Evolutionary conservation across 139 green algal species (phyloP), one percentile per base, ranked within the genome.

Genomic region (Coelastrella sp.): DNA sequence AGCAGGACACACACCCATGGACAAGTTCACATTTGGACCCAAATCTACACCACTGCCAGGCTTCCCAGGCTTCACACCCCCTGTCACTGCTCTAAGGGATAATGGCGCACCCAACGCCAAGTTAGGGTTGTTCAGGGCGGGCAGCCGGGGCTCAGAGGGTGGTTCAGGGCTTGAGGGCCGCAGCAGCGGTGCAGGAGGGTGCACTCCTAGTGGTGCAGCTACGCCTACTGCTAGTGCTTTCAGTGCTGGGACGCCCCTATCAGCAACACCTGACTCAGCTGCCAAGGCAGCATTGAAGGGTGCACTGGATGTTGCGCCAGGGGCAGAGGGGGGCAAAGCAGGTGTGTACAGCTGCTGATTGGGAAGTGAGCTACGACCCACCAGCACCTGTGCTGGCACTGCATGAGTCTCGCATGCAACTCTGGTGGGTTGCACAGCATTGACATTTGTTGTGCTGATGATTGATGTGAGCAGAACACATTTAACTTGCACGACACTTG

Each of bases 1-100:
- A 22, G 83, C 83, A 23, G 83, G 83, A 19, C 68, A 80, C 83
- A 88, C 83, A 6, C 83, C 83, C 17, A 88, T 88, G 83, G 68
- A 88, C 20, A 56, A 68, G 8, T 88, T 88, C 68, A 80, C 60
- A 47, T 88, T 66, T 57, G 68, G 83, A 20, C 14, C 20, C 66
- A 80, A 88, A 54, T 20, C 83, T 14, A 88, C 83, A 11, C 83
- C 83, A 10, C 66, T 54, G 66, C 83, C 77, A 3, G 85, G 85
- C 85, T 90, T 90, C 74, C 85, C 85, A 11, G 74, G 85, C 19
- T 84, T 90, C 23, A 90, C 85, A 14, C 85, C 85, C 2, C 85
- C 65, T 59, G 81, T 65, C 10, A 56, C 65, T 80, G 74, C 23
- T 16, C 23, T 80, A 58, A 64, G 64, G 5, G 64, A 87, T 20